A percentile compares a stretch with the other conserved stretches of the same genome.
These are phyloP conservation scores for Zhuliangozyma parablackwelliae DNA, from an alignment of 1,139 yeast species.

Conservation along the genomic window DNA sequence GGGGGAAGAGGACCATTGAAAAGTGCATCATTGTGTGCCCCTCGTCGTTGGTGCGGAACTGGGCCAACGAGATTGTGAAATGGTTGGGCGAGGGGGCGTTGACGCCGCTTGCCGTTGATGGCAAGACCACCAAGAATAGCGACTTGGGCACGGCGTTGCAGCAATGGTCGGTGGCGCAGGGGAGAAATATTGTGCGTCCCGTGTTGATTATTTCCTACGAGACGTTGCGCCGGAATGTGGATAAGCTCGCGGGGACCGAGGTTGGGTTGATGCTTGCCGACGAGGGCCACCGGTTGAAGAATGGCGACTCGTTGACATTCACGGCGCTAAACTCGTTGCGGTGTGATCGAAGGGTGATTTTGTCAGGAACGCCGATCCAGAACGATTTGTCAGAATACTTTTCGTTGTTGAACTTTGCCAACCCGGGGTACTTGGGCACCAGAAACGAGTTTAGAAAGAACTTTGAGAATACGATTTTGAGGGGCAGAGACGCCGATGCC, in stretches of 20 bases:
- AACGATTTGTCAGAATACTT: slow-evolving; percentile 94
- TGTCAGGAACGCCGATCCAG: slow-evolving; percentile 97
- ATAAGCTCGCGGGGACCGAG: slow-evolving; percentile 68
- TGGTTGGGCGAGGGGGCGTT: slow-evolving; percentile 94
- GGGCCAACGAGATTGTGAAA: slow-evolving; percentile 95
- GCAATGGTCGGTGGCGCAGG: slow-evolving; percentile 87
- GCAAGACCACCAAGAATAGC: slow-evolving; percentile 65
- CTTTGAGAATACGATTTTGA: slow-evolving; percentile 73
- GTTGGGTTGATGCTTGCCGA: slow-evolving; percentile 90
- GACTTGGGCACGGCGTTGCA: slow-evolving; percentile 68
- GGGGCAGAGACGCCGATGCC: slow-evolving; percentile 89
- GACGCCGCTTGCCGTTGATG: slow-evolving; percentile 89
- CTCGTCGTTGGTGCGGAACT: slow-evolving; percentile 85
- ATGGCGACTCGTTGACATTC: slow-evolving; percentile 91
- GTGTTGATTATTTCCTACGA: slow-evolving; percentile 95
- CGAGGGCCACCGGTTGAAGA: slow-evolving; percentile 93
- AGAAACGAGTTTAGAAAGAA: slow-evolving; percentile 79
- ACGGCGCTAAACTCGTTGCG: slow-evolving; percentile 79
- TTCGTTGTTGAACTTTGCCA: slow-evolving; percentile 85
- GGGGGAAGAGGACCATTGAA: slow-evolving; percentile 79
- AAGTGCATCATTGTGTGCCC: slow-evolving; percentile 96
- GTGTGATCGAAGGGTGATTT: slow-evolving; percentile 83
- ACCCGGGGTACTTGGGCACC: slow-evolving; percentile 89
- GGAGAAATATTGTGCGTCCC: slow-evolving; percentile 88
- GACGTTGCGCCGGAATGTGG: slow-evolving; percentile 83